Conservation (phyloP, 1,139 yeast genomes). For the Nematodospora anomalae region DNA sequence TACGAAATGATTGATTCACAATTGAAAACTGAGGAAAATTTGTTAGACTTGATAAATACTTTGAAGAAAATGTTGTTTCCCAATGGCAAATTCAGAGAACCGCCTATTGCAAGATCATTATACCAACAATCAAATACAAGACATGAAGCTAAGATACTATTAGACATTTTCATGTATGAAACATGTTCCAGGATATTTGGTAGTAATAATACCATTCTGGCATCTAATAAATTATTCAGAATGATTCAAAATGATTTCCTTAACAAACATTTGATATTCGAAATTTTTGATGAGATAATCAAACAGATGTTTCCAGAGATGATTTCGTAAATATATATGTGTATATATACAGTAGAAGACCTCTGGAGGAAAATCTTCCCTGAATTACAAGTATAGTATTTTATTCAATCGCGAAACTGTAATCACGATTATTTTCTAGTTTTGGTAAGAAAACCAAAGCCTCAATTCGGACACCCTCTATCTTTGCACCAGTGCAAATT, state of each 20-base stretch:
- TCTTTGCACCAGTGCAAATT: too few relatives aligned
- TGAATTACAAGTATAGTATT: too few relatives aligned
- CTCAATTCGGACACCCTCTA: too few relatives aligned
- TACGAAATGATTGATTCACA: conserved; percentile 35
- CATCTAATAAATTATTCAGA: conserved; percentile 59
- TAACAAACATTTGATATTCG: conserved; percentile 63
- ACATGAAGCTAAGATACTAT: conserved; percentile 58
- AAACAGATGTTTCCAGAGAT: conserved; percentile 30
- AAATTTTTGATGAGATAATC: conserved; percentile 40
- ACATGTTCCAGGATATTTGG: conserved; percentile 79
- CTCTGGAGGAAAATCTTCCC: too few relatives aligned
- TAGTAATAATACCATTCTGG: conserved; percentile 58
- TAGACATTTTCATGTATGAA: conserved; percentile 61
- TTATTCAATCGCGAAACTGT: too few relatives aligned
- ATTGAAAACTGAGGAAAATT: conserved; percentile 45
- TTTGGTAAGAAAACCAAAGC: too few relatives aligned
- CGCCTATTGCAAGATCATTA: conserved; percentile 45
- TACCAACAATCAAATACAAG: conserved; percentile 54
- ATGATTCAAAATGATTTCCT: conserved; percentile 74
- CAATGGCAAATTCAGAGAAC: conserved; percentile 51
- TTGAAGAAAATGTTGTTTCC: conserved; percentile 65
- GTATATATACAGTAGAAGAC: too few relatives aligned
- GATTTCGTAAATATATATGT: too few relatives aligned
- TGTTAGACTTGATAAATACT: conserved; percentile 44
- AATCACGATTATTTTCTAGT: too few relatives aligned